Evolutionary conservation across 225 moss, liverwort and hornwort genomes (phyloP).

Genomic region (Sphagnum tenellum): DNA sequence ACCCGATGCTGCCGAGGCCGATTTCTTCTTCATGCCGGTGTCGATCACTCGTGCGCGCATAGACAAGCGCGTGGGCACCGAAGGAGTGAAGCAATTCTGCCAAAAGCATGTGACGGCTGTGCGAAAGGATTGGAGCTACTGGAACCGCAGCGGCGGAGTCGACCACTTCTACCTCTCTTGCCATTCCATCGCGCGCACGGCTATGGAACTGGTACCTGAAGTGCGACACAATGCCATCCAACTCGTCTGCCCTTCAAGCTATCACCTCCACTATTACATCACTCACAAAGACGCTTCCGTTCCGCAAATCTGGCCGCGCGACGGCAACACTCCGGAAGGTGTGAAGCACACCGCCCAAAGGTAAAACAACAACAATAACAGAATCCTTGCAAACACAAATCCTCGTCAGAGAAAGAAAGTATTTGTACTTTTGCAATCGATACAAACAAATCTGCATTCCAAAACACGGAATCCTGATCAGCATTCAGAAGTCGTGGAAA

Average conservation of each 20-base stretch:
- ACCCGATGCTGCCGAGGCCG: constrained; percentile 20
- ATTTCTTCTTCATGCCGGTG: constrained; percentile 40
- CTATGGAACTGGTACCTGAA: constrained; percentile 16
- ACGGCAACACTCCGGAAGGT: not conserved
- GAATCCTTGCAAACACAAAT: too few species aligned
- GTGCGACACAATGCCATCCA: constrained; percentile 31
- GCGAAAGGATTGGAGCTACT: constrained; percentile 16
- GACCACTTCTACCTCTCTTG: constrained; percentile 42
- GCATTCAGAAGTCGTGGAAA: not conserved
- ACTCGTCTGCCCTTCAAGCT: constrained; percentile 35
- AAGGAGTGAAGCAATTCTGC: constrained; percentile 16
- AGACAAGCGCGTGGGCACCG: constrained; percentile 15
- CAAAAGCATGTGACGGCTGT: constrained; percentile 10
- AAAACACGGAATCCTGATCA: too few species aligned
- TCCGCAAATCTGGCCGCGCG: constrained; percentile 38
- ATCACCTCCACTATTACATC: constrained; percentile 11
- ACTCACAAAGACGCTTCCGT: constrained; percentile 39
- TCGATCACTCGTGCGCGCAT: constrained; percentile 24
- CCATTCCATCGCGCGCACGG: constrained; percentile 32
- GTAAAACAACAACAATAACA: too few species aligned
- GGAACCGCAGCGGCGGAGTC: constrained; percentile 29
- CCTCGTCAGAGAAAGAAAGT: too few species aligned
- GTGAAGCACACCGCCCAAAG: not conserved
- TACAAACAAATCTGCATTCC: too few species aligned
- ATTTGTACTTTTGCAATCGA: too few species aligned